A percentile compares a stretch with the other conserved stretches of the same genome.
phyloP scores from a whole-genome alignment of 306 rosid species.

The Betula pendula region DNA sequence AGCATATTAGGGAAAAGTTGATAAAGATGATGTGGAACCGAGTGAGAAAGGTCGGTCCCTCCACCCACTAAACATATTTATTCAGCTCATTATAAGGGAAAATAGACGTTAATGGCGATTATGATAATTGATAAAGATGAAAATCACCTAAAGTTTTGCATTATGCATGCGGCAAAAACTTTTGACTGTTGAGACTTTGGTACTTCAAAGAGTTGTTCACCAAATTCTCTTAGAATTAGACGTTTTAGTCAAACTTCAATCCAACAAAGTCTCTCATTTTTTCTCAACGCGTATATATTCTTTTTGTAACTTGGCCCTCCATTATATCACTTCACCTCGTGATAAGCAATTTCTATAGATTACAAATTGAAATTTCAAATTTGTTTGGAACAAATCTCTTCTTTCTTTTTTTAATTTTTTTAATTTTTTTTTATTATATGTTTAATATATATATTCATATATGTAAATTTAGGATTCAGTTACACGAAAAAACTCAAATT shows the following conservation, averaged over 20 bases:
- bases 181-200: conserved; percentile 36
- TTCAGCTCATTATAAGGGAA: conserved; percentile 36
- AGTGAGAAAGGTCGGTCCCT: conserved; percentile 55
- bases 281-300: not conserved
- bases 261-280: not conserved
- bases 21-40: conserved; percentile 24
- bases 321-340: not conserved
- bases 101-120: conserved; percentile 39
- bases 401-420: too few species aligned
- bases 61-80: conserved; percentile 59
- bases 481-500: too few species aligned
- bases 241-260: conserved; percentile 2
- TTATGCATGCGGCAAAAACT: conserved; percentile 27
- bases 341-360: not conserved
- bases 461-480: too few species aligned
- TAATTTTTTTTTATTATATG: too few species aligned
- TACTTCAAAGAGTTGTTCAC: conserved; percentile 32
- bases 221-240: conserved; percentile 19
- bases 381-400: not conserved
- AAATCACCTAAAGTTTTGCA: conserved; percentile 16
- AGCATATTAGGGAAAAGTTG: conserved; percentile 67
- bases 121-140: conserved; percentile 32
- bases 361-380: too few species aligned
- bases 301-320: not conserved
- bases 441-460: too few species aligned